Evolutionary conservation across 345 rosid species (phyloP).

Genomic region (Lagerstroemia speciosa): DNA sequence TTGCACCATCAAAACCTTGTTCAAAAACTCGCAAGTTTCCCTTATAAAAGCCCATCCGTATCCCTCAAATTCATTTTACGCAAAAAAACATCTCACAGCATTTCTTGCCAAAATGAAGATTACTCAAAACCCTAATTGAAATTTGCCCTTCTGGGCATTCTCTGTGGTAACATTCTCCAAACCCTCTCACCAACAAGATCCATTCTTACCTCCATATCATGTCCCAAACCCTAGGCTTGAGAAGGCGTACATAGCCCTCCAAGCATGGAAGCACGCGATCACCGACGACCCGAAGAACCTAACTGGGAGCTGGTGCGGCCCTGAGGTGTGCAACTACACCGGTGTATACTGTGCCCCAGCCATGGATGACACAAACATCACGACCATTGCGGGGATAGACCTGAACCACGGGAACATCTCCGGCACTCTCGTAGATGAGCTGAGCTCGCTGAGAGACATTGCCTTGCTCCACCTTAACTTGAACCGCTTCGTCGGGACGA

Average conservation of each 20-base stretch:
- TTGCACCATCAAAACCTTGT: slow-evolving; percentile 14
- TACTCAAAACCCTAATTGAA: not conserved
- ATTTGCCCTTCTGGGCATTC: slow-evolving; percentile 13
- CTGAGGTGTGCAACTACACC: slow-evolving; percentile 76
- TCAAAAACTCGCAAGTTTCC: slow-evolving; percentile 1
- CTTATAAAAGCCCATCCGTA: slow-evolving; percentile 8
- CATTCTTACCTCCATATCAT: slow-evolving; percentile 11
- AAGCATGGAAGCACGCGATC: slow-evolving; percentile 65
- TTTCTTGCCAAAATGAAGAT: slow-evolving; percentile 15
- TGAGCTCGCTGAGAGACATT: slow-evolving; percentile 66
- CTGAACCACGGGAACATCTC: slow-evolving; percentile 62
- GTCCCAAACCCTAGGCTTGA: slow-evolving; percentile 53
- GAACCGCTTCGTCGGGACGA: slow-evolving; percentile 52
- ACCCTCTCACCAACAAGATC: slow-evolving; percentile 16
- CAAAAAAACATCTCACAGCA: not conserved
- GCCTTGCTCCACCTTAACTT: slow-evolving; percentile 73
- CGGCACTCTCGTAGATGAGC: slow-evolving; percentile 56
- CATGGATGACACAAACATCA: slow-evolving; percentile 32
- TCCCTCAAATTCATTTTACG: slow-evolving; percentile 1
- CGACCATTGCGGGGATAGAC: slow-evolving; percentile 80
- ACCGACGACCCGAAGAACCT: slow-evolving; percentile 58
- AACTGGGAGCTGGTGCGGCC: slow-evolving; percentile 68
- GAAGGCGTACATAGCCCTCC: slow-evolving; percentile 59
- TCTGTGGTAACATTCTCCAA: slow-evolving; percentile 11
- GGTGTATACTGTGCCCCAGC: slow-evolving; percentile 79